Conservation (phyloP, 305 asterid genomes). For the Solanum hybrid region DNA sequence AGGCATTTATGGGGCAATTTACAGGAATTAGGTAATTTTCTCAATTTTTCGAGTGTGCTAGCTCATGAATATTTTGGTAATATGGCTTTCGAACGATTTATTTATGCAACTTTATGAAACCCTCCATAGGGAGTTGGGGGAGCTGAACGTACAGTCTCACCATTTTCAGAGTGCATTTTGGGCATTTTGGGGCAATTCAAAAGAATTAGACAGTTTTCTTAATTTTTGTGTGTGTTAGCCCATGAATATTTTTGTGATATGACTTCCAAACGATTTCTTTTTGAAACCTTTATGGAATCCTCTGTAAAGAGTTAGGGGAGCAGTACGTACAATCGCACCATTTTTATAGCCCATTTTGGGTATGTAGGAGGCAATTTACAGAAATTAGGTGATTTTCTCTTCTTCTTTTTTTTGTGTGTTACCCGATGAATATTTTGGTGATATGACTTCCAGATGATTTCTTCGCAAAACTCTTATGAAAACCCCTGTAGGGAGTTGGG, state of each 20-base stretch:
- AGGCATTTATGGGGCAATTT: neutral
- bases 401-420: too few species aligned
- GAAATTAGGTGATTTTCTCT: fast-evolving
- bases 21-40: too few species aligned
- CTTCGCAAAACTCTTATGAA: fast-evolving
- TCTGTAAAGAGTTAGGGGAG: neutral
- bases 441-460: fast-evolving
- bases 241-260: neutral
- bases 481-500: neutral
- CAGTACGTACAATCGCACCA: fast-evolving
- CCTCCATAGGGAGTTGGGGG: too few species aligned
- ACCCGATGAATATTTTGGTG: too few species aligned
- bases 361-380: neutral
- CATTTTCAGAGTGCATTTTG: too few species aligned
- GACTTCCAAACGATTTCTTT: fast-evolving
- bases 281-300: neutral
- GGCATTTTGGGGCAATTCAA: too few species aligned
- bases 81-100: too few species aligned
- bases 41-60: too few species aligned
- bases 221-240: neutral
- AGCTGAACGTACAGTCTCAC: too few species aligned
- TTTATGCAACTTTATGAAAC: too few species aligned
- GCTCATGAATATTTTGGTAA: too few species aligned
- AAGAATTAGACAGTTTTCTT: too few species aligned
- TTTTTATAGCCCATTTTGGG: neutral